Evolutionary conservation across 192 early-diverging fungal genomes (phyloP), one percentile per base, ranked within the genome.

Genomic region (Coemansia sp.): DNA sequence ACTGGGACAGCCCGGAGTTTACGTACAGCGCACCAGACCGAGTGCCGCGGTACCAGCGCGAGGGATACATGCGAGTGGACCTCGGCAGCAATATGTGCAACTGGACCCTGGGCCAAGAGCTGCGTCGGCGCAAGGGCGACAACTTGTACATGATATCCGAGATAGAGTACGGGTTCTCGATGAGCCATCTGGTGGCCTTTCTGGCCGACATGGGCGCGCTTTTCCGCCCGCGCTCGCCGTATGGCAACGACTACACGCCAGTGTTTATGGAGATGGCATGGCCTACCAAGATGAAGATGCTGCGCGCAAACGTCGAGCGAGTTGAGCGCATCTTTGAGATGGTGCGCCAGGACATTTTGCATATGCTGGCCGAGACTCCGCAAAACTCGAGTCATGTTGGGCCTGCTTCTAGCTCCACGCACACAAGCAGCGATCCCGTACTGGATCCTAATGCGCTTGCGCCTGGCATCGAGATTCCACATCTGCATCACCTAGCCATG

Each of bases 151-250:
- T 80, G 65, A 70, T 80, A 67, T 69, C 67, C 34, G 77, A 80
- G 58, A 80, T 80, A 23, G 77, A 80, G 68, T 80, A 80, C 52
- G 77, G 77, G n/a, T 80, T 80, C 22, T 59, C 77, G 7, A 80
- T 80, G 77, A 72, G 77, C 68, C 77, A 80, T 26, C 68, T 80
- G 54, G 77, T 80, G 25, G 68, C 77, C 10, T 80, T 80, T 36
- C 42, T 80, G 71, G 71, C 71, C 7, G 68, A 74, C 62, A 74
- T 80, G 68, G 70, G 77, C 23, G n/a, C 68, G 25, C 68, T 80
- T 20, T 80, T 80, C 59, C 68, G 71, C 15, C 77, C 77, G 53
- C 71, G 67, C 21, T 66, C 77, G 54, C 77, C 77, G 5, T 80
- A 80, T 52, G 68, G 68, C 60, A 80, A 80, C 68, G 77, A 80